A percentile compares a stretch with the other conserved stretches of the same genome.
phyloP scores from a whole-genome alignment of 1,139 yeast species.

The Groenewaldozyma auringiensis region DNA sequence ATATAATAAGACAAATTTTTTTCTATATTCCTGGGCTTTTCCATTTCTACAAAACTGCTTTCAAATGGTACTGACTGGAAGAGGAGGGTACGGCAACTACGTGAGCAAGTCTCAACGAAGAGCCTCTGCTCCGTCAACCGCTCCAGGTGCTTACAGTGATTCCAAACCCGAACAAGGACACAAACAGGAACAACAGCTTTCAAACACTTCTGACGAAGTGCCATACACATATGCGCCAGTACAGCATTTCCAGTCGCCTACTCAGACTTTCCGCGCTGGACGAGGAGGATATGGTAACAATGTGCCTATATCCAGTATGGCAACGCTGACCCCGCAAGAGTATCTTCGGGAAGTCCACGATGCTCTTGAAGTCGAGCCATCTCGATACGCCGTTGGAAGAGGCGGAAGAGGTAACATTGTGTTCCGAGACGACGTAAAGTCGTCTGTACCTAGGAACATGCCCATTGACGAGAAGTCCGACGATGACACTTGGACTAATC shows the following conservation, averaged over 20 bases:
- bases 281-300: conserved; percentile 35
- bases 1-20: neutral
- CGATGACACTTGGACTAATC: conserved; percentile 1
- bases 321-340: conserved; percentile 28
- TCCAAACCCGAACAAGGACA: neutral
- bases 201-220: conserved; percentile 4
- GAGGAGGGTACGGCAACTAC: conserved; percentile 31
- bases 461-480: conserved; percentile 3
- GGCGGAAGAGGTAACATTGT: conserved; percentile 34
- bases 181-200: neutral
- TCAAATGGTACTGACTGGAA: conserved; percentile 30
- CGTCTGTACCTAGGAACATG: neutral
- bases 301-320: conserved; percentile 27
- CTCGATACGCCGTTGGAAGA: conserved; percentile 31
- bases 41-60: conserved; percentile 6
- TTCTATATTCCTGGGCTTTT: neutral
- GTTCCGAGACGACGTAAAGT: conserved; percentile 2
- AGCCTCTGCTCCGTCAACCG: neutral
- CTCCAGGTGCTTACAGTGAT: too few relatives aligned
- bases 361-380: conserved; percentile 28
- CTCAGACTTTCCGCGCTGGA: conserved; percentile 31
- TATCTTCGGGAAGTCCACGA: conserved; percentile 30
- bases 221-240: conserved; percentile 32
- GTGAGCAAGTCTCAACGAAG: conserved; percentile 6
- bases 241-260: conserved; percentile 30